Conservation (phyloP, 495 filamentous ascomycete genomes). For the Penicillium ochrochloron region DNA sequence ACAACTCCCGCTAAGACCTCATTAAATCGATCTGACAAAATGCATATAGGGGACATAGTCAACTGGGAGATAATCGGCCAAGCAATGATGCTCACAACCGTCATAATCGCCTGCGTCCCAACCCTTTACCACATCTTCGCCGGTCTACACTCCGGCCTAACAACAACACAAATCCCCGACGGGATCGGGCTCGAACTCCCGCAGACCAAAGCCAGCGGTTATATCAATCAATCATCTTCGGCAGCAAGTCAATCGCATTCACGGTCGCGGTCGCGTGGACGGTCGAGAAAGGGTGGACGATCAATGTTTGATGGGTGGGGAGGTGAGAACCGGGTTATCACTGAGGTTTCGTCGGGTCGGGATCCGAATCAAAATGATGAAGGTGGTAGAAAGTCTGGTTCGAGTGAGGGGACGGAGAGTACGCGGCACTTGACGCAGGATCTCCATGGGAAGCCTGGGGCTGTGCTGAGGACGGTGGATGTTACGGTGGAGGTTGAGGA, state of each 20-base stretch:
- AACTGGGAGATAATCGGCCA: slow-evolving; percentile 12
- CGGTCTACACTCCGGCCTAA: slow-evolving; percentile 42
- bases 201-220: neutral
- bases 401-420: neutral
- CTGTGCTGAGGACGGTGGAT: neutral
- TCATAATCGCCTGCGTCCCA: slow-evolving; percentile 40
- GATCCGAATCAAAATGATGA: neutral
- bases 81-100: slow-evolving; percentile 34
- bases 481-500: neutral
- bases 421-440: neutral
- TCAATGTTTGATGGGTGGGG: slow-evolving; percentile 4
- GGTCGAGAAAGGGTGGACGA: neutral
- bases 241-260: neutral
- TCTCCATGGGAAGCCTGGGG: neutral
- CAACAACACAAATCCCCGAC: slow-evolving; percentile 27
- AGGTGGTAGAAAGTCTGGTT: neutral
- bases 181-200: neutral
- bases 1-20: neutral
- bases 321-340: neutral
- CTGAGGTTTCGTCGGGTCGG: neutral
- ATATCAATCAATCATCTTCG: neutral
- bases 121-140: slow-evolving; percentile 45
- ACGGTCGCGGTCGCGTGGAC: neutral
- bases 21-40: neutral
- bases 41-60: neutral